These are phyloP conservation scores for Penstemon newberryi DNA, from an alignment of 257 asterid genomes.

Conservation along the genomic window DNA sequence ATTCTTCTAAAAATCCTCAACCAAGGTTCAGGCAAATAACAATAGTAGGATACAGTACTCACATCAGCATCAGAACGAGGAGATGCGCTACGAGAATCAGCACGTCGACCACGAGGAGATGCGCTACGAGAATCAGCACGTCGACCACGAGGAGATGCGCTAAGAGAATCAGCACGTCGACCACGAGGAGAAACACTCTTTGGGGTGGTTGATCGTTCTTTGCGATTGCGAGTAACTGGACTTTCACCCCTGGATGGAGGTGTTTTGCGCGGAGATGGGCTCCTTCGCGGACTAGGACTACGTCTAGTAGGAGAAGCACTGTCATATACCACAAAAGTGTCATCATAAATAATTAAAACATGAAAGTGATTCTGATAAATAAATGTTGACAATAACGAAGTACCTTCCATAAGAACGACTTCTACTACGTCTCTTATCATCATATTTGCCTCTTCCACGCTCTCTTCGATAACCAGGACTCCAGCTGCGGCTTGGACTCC, in stretches of 20 bases:
- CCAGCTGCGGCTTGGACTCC: slow-evolving; percentile 68
- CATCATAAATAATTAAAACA: slow-evolving; percentile 18
- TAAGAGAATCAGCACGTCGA: too few relatives aligned
- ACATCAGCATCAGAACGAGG: slow-evolving; percentile 87
- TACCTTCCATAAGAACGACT: slow-evolving; percentile 86
- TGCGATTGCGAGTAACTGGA: slow-evolving; percentile 51
- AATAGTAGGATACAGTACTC: slow-evolving; percentile 26
- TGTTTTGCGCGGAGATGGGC: slow-evolving; percentile 63
- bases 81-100: too few relatives aligned
- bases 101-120: too few relatives aligned
- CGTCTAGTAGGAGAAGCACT: slow-evolving; percentile 85
- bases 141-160: slow-evolving; percentile 16
- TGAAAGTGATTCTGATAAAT: not conserved
- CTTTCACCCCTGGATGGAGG: slow-evolving; percentile 63
- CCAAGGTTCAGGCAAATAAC: not conserved
- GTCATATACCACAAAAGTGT: slow-evolving; percentile 13
- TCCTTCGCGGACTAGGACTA: slow-evolving; percentile 69
- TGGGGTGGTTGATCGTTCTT: slow-evolving; percentile 59
- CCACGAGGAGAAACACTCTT: slow-evolving; percentile 73
- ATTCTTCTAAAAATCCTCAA: not conserved
- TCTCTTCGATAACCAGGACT: slow-evolving; percentile 71
- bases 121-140: not conserved
- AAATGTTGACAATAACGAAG: not conserved
- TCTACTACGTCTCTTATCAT: slow-evolving; percentile 65
- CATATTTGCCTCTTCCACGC: slow-evolving; percentile 76